These are phyloP conservation scores for Leucocoprinus leucothites DNA, from an alignment of 768 basidiomycete species.

Conservation along the genomic window DNA sequence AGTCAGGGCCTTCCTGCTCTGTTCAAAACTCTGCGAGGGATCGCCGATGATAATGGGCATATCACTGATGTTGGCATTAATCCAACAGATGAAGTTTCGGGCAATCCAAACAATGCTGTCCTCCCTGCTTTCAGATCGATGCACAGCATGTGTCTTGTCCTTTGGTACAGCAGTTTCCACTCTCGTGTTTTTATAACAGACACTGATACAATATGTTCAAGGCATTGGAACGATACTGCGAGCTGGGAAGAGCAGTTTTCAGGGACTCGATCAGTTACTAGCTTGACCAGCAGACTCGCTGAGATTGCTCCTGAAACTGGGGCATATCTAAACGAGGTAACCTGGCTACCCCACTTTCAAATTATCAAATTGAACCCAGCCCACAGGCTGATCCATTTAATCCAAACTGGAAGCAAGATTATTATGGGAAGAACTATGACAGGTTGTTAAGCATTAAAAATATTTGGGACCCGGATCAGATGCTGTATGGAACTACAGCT, in stretches of 20 bases:
- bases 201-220: not conserved
- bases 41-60: slow-evolving; percentile 14
- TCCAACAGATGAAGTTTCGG: slow-evolving; percentile 13
- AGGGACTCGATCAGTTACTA: slow-evolving; percentile 9
- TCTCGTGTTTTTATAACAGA: not conserved
- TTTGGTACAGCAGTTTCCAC: slow-evolving; percentile 2
- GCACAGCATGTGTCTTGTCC: slow-evolving; percentile 13
- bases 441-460: slow-evolving; percentile 14
- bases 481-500: slow-evolving; percentile 18
- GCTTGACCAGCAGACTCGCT: slow-evolving; percentile 10
- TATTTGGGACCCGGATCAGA: slow-evolving; percentile 15
- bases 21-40: slow-evolving; percentile 2
- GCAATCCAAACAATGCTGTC: slow-evolving; percentile 15
- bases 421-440: slow-evolving; percentile 17
- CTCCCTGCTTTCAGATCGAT: slow-evolving; percentile 17
- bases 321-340: slow-evolving; percentile 18
- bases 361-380: too few species aligned
- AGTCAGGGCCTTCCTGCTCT: slow-evolving; percentile 6
- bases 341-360: not conserved
- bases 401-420: slow-evolving; percentile 17
- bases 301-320: slow-evolving; percentile 16
- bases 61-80: slow-evolving; percentile 17
- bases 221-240: slow-evolving; percentile 14
- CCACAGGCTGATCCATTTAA: slow-evolving; percentile 19
- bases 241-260: slow-evolving; percentile 13